Evolutionary conservation across 257 asterid species (phyloP).

Genomic region (Voacanga thouarsii): DNA sequence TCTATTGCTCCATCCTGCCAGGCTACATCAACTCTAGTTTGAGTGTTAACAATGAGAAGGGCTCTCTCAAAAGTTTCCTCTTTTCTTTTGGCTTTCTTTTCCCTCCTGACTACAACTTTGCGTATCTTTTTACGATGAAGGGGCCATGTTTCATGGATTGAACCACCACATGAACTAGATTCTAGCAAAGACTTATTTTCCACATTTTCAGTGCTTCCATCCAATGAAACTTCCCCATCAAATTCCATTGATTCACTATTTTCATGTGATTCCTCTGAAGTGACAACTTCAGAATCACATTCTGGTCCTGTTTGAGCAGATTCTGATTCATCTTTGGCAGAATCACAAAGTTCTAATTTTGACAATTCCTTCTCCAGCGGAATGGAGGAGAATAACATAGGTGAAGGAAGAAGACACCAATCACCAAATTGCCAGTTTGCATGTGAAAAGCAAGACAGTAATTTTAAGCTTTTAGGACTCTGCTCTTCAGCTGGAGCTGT

Average conservation of each 20-base stretch:
- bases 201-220: slow-evolving; percentile 29
- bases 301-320: slow-evolving; percentile 60
- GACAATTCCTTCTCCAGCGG: slow-evolving; percentile 42
- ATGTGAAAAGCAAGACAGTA: slow-evolving; percentile 86
- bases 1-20: slow-evolving; percentile 94
- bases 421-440: slow-evolving; percentile 97
- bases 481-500: slow-evolving; percentile 89
- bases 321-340: slow-evolving; percentile 57
- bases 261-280: slow-evolving; percentile 42
- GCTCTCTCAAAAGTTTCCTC: slow-evolving; percentile 88
- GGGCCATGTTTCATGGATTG: slow-evolving; percentile 53
- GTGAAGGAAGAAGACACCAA: slow-evolving; percentile 84
- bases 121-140: slow-evolving; percentile 84
- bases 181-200: slow-evolving; percentile 38
- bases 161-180: slow-evolving; percentile 41
- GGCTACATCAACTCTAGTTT: slow-evolving; percentile 71
- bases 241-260: slow-evolving; percentile 34
- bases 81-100: slow-evolving; percentile 76
- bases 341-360: slow-evolving; percentile 43
- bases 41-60: slow-evolving; percentile 61
- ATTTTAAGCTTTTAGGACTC: slow-evolving; percentile 73
- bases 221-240: slow-evolving; percentile 38
- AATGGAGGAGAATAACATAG: slow-evolving; percentile 27
- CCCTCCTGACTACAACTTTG: slow-evolving; percentile 74
- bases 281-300: slow-evolving; percentile 57